phyloP scores from a whole-genome alignment of 208 protist genomes.

The Leishmania martiniquensis region DNA sequence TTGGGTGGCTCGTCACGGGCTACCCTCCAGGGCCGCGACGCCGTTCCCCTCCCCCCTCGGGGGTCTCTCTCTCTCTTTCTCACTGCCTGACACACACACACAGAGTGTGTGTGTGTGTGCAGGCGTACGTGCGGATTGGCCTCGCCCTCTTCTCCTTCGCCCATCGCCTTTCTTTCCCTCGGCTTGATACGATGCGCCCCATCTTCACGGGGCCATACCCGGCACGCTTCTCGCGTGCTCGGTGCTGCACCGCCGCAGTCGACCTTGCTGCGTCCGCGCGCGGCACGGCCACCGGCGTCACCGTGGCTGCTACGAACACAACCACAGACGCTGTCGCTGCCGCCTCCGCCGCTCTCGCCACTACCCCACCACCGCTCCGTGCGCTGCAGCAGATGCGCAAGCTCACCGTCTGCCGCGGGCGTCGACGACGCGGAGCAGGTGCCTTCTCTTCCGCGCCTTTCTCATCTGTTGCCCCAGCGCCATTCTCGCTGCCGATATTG shows the following conservation, averaged over 20 bases:
- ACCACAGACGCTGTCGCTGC: constrained; percentile 6
- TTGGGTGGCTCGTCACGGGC: too few relatives aligned
- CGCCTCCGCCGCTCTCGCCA: neutral
- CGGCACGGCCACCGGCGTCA: neutral
- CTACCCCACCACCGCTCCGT: constrained; percentile 3
- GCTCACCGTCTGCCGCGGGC: neutral
- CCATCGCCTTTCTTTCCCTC: neutral
- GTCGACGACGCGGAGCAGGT: too few relatives aligned
- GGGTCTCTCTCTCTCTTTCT: too few relatives aligned
- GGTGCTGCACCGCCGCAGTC: neutral
- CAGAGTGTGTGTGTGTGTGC: neutral
- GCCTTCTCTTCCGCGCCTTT: neutral
- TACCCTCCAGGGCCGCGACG: too few relatives aligned
- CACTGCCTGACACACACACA: too few relatives aligned
- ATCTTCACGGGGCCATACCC: constrained; percentile 17
- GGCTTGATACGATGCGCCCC: constrained; percentile 7
- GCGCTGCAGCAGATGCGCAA: neutral
- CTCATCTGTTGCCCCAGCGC: neutral
- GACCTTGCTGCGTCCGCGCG: neutral
- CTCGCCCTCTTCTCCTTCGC: neutral
- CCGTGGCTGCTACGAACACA: neutral
- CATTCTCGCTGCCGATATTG: neutral
- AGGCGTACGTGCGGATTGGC: neutral
- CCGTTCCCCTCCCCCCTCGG: too few relatives aligned
- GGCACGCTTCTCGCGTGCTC: constrained; percentile 1